phyloP scores from a whole-genome alignment of 495 filamentous ascomycete species.

The Talaromyces liani region DNA sequence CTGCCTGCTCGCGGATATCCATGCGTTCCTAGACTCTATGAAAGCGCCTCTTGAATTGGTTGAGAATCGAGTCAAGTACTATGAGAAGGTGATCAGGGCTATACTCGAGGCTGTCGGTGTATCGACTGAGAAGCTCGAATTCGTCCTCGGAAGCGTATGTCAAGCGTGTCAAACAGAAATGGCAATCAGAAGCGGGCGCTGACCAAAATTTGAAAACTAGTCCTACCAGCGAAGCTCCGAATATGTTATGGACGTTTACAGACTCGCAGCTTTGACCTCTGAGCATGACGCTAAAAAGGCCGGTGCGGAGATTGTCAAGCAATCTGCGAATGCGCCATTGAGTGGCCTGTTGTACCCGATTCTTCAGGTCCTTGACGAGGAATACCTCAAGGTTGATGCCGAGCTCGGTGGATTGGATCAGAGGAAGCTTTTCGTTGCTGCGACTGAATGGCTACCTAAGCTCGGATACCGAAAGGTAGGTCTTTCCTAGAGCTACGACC shows the following conservation, averaged over 20 bases:
- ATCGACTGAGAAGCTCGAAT: constrained; percentile 67
- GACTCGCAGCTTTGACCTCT: constrained; percentile 41
- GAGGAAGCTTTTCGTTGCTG: constrained; percentile 83
- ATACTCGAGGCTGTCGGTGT: constrained; percentile 65
- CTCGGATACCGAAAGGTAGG: constrained; percentile 40
- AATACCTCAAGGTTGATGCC: constrained; percentile 77
- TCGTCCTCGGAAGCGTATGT: constrained; percentile 62
- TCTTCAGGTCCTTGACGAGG: constrained; percentile 86
- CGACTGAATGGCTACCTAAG: constrained; percentile 45
- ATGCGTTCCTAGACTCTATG: constrained; percentile 73
- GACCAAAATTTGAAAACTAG: neutral
- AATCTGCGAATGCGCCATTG: constrained; percentile 65
- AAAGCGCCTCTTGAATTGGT: constrained; percentile 89
- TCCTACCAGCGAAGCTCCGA: constrained; percentile 58
- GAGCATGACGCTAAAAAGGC: constrained; percentile 72
- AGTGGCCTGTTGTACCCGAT: constrained; percentile 72
- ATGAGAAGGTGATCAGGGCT: constrained; percentile 55
- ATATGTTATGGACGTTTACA: constrained; percentile 38
- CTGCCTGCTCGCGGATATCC: constrained; percentile 66
- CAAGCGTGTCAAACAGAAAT: neutral
- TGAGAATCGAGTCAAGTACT: constrained; percentile 65
- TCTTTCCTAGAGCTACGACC: neutral
- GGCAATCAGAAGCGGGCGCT: neutral
- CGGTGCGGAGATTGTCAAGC: constrained; percentile 90
- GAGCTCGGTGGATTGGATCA: constrained; percentile 75